These are phyloP conservation scores for Artemisia annua DNA, from an alignment of 129 eudicot genomes.

Conservation along the genomic window DNA sequence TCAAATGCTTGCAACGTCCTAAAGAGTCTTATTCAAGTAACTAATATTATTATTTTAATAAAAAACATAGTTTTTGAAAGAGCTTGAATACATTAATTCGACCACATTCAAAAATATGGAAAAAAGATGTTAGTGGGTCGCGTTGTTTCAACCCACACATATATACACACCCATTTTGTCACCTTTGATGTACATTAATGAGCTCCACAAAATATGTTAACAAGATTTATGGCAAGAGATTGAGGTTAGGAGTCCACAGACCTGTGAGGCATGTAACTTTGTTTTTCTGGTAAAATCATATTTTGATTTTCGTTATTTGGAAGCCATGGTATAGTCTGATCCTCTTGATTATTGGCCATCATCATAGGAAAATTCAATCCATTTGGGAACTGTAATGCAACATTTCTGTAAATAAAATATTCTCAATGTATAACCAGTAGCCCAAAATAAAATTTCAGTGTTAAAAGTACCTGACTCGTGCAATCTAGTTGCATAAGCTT, in stretches of 20 bases:
- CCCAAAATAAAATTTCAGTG: conserved; percentile 3
- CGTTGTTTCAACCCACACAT: too few relatives aligned
- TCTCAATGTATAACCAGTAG: neutral
- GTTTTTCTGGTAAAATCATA: conserved; percentile 44
- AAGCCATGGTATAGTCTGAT: conserved; percentile 58
- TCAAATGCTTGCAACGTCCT: too few relatives aligned
- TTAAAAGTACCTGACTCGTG: conserved; percentile 54
- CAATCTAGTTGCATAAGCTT: conserved; percentile 55
- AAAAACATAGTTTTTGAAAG: too few relatives aligned
- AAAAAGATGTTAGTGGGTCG: too few relatives aligned
- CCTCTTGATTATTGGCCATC: conserved; percentile 56
- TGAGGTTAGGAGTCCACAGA: conserved; percentile 30
- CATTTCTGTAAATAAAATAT: conserved; percentile 13
- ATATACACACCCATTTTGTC: too few relatives aligned
- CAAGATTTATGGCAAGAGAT: neutral
- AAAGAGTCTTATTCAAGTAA: too few relatives aligned
- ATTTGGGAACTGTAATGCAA: conserved; percentile 53
- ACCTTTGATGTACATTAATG: neutral
- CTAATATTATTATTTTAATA: too few relatives aligned
- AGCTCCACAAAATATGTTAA: neutral
- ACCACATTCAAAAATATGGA: too few relatives aligned
- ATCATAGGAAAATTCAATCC: conserved; percentile 62
- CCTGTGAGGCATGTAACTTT: conserved; percentile 58
- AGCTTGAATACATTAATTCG: too few relatives aligned
- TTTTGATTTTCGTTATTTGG: conserved; percentile 59